Evolutionary conservation across 2,329 filamentous ascomycete species (phyloP), one percentile per base, ranked within the genome.

Genomic region (Monilinia fructicola): DNA sequence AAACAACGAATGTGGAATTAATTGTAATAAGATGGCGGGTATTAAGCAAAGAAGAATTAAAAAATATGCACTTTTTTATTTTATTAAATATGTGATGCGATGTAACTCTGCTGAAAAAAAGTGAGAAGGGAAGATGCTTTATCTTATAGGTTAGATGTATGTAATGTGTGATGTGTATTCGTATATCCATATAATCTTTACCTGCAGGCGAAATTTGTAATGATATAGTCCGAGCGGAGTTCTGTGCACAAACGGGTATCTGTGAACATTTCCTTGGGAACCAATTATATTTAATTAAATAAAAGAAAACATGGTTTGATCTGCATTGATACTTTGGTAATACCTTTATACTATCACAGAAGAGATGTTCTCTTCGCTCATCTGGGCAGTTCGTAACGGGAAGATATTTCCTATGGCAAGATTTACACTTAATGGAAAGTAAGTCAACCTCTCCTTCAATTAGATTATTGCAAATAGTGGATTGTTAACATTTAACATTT

Each of bases 141-240:
- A 52, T 65, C 52, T 62, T 66, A 63, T 50, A 61, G 64, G 55
- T 52, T 63, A n/a, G 12, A 63, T 16, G 58, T 21, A 42, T 42
- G 12, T 14, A 18, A 10, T 38, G 23, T 48, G 31, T 10, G 38
- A 53, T 48, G 6, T 11, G 4, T n/a, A 9, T 12, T 3, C 7
- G n/a, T 44, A 18, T n/a, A 9, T 12, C 16, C 7, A 46, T 44
- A 18, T 44, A 44, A 44, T 44, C 9, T 10, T 40, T 31, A 44
- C 23, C 55, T 66, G 58, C 50, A 62, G 48, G n/a, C 16, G 52
- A 18, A 18, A 21, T 3, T 40, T 66, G 63, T 62, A 6, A n/a
- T 46, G 23, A 21, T 48, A 16, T n/a, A 26, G 11, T 16, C 48
- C 35, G 48, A 59, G 44, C 64, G 54, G 54, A 26, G 31, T 42